Evolutionary conservation across 2,329 filamentous ascomycete species (phyloP).

Genomic region (Fusarium tjaetaba): DNA sequence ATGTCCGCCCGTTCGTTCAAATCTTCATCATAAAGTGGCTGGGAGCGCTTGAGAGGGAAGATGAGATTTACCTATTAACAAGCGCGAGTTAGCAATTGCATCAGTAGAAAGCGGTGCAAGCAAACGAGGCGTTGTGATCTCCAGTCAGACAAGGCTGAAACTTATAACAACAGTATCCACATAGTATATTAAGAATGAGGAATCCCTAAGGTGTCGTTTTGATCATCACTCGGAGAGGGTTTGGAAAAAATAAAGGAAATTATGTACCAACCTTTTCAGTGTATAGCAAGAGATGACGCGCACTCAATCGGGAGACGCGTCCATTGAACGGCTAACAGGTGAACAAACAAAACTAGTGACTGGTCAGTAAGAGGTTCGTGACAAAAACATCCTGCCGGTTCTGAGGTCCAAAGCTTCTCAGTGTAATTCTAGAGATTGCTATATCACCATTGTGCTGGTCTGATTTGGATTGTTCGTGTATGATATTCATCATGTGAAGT

Average conservation of each 20-base stretch:
- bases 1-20: conserved; percentile 79
- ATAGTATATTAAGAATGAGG: conserved; percentile 74
- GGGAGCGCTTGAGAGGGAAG: conserved; percentile 5
- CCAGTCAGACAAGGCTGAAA: conserved; percentile 76
- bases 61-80: conserved; percentile 54
- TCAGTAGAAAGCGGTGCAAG: conserved; percentile 8
- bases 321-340: neutral
- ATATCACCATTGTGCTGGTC: conserved; percentile 66
- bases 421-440: conserved; percentile 62
- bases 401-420: conserved; percentile 55
- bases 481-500: conserved; percentile 48
- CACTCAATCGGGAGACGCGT: conserved; percentile 10
- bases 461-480: conserved; percentile 71
- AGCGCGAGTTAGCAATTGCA: conserved; percentile 51
- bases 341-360: conserved; percentile 2
- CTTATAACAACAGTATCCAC: conserved; percentile 69
- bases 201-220: conserved; percentile 72
- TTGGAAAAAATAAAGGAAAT: neutral
- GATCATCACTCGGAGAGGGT: conserved; percentile 64
- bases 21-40: conserved; percentile 65
- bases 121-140: conserved; percentile 44
- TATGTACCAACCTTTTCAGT: conserved; percentile 59
- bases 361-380: conserved; percentile 28
- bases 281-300: conserved; percentile 11
- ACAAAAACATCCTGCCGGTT: conserved; percentile 15